These are phyloP conservation scores for Kodamaea suecica DNA, from an alignment of 1,139 yeast species.

Conservation along the genomic window DNA sequence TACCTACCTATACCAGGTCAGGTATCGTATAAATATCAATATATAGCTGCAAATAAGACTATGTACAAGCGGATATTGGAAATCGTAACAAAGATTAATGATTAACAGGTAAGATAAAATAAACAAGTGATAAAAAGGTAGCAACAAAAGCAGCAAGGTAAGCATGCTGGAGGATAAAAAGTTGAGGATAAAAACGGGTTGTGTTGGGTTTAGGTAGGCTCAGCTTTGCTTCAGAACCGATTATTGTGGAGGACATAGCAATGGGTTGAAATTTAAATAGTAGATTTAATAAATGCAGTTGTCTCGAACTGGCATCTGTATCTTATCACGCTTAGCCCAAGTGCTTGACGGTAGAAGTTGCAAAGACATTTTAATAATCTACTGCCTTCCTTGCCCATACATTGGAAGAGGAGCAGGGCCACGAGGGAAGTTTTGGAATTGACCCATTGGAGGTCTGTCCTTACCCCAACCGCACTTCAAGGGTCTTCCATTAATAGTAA, in stretches of 20 bases:
- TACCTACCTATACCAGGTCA: no score
- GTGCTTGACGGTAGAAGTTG: no score
- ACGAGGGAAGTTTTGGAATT: conserved; percentile 32
- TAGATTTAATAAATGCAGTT: no score
- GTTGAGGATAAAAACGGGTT: not conserved
- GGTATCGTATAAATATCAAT: no score
- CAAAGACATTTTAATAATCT: no score
- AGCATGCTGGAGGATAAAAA: no score
- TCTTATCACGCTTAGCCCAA: no score
- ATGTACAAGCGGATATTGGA: not conserved
- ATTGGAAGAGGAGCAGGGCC: conserved; percentile 25
- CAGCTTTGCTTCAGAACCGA: no score
- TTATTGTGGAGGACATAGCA: no score
- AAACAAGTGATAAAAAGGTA: not conserved
- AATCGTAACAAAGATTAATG: conserved; percentile 1
- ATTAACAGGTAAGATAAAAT: not conserved
- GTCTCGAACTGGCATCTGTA: no score
- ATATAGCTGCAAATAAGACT: not conserved
- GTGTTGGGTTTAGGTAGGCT: no score
- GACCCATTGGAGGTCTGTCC: conserved; percentile 47
- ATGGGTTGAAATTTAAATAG: no score
- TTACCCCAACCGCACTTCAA: conserved; percentile 89
- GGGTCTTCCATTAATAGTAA: conserved; percentile 71
- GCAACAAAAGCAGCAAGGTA: not conserved
- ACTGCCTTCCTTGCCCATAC: conserved; percentile 20